Conservation (phyloP, 1,284 basidiomycete species). For the Ganoderma boninense region DNA sequence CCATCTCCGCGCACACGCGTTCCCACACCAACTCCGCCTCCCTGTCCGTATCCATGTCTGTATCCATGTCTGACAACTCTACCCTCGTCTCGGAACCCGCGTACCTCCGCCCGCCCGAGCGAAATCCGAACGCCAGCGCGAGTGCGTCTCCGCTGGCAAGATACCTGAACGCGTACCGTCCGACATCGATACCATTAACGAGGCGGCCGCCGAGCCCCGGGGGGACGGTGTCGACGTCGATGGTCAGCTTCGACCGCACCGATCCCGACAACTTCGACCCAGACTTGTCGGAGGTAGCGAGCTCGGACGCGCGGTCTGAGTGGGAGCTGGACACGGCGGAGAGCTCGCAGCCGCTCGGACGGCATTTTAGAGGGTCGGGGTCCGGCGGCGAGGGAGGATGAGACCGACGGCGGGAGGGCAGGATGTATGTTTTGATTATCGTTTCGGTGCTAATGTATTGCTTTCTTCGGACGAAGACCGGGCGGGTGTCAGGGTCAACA, state of each 20-base stretch:
- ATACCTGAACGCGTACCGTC: neutral
- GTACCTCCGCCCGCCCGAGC: neutral
- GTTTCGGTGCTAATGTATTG: too few species aligned
- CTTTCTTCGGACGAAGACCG: too few species aligned
- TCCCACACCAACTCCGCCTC: neutral
- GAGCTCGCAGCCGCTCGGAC: neutral
- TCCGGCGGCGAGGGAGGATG: too few species aligned
- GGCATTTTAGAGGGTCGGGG: too few species aligned
- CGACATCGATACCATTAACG: neutral
- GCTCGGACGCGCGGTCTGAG: neutral
- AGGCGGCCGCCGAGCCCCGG: neutral
- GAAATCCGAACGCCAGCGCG: neutral
- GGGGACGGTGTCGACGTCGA: constrained; percentile 1
- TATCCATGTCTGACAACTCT: neutral
- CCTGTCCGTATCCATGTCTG: neutral
- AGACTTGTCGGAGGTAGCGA: neutral
- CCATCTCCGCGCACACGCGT: neutral
- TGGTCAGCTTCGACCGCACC: constrained; percentile 1
- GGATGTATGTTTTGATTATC: too few species aligned
- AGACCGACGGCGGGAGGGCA: too few species aligned
- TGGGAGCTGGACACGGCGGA: neutral
- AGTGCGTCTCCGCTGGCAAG: neutral
- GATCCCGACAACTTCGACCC: neutral
- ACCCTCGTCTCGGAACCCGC: neutral
- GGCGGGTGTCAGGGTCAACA: too few species aligned